A percentile compares a stretch with the other conserved stretches of the same genome.
Conservation (phyloP, 148 eudicot genomes). For the Heliamphora exappendiculata region DNA sequence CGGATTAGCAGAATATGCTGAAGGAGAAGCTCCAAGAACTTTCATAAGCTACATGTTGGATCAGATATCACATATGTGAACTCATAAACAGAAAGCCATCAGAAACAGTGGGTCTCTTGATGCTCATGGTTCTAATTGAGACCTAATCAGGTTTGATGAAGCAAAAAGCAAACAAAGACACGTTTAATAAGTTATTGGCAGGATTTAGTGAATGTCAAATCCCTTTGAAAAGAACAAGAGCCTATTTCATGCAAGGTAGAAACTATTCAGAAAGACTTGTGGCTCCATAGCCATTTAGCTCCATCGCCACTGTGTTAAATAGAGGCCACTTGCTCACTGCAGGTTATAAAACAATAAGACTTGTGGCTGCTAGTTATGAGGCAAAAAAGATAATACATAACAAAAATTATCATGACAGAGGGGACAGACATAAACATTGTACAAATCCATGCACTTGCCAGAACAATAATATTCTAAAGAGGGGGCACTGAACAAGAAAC, state of each 20-base stretch:
- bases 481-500: neutral
- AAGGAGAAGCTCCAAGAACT: slow-evolving; percentile 44
- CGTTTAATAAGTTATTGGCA: slow-evolving; percentile 30
- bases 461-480: neutral
- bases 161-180: neutral
- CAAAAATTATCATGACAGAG: neutral
- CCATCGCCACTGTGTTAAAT: slow-evolving; percentile 31
- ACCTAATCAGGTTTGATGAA: slow-evolving; percentile 14
- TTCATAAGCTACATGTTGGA: slow-evolving; percentile 31
- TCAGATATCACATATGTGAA: neutral
- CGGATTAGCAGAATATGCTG: slow-evolving; percentile 51
- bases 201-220: slow-evolving; percentile 47
- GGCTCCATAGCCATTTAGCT: slow-evolving; percentile 30
- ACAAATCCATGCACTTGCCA: neutral
- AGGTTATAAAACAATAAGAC: neutral
- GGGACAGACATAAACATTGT: neutral
- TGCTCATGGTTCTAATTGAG: neutral
- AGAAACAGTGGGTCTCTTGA: neutral
- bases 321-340: slow-evolving; percentile 13
- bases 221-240: slow-evolving; percentile 50
- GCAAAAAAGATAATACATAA: neutral
- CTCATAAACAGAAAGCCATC: neutral
- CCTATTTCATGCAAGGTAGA: slow-evolving; percentile 28
- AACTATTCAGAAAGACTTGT: neutral
- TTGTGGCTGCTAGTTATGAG: neutral